Conservation (phyloP, 1,139 yeast species). For the Kodamaea alishanica region DNA sequence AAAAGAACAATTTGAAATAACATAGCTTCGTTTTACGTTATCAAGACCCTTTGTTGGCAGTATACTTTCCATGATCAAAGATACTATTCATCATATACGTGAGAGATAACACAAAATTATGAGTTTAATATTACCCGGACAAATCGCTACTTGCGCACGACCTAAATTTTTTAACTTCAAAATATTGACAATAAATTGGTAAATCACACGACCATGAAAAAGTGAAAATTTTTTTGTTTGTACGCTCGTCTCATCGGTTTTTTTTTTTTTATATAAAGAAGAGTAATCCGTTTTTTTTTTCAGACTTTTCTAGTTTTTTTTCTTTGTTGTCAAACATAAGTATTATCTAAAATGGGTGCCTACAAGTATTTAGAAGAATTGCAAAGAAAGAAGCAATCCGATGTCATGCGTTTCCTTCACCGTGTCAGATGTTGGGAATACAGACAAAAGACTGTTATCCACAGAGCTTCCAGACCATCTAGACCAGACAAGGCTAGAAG, state of each 20-base stretch:
- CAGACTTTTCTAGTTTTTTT: constrained; percentile 4
- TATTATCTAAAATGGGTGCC: constrained; percentile 79
- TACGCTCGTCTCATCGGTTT: constrained; percentile 4
- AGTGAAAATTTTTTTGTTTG: constrained; percentile 12
- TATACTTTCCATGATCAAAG: too few species aligned
- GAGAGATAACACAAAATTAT: too few species aligned
- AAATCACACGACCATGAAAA: constrained; percentile 1
- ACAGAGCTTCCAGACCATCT: constrained; percentile 98
- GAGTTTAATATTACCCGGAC: too few species aligned
- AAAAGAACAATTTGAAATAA: too few species aligned
- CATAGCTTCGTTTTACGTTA: too few species aligned
- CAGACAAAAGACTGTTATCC: constrained; percentile 98
- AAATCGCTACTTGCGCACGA: too few species aligned
- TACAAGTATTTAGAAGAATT: constrained; percentile 99
- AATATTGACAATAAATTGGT: too few species aligned
- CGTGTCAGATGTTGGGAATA: constrained; percentile 99
- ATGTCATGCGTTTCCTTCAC: constrained; percentile 96
- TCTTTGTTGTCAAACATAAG: constrained; percentile 15
- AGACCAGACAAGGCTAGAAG: constrained; percentile 99
- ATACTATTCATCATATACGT: too few species aligned
- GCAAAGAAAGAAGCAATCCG: constrained; percentile 99
- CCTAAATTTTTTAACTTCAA: too few species aligned
- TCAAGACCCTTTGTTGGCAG: too few species aligned
- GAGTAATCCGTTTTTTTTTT: background rate
- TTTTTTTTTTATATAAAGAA: background rate